Evolutionary conservation across 2,329 filamentous ascomycete species (phyloP), one percentile per base, ranked within the genome.

Genomic region (Sporothrix mexicana): DNA sequence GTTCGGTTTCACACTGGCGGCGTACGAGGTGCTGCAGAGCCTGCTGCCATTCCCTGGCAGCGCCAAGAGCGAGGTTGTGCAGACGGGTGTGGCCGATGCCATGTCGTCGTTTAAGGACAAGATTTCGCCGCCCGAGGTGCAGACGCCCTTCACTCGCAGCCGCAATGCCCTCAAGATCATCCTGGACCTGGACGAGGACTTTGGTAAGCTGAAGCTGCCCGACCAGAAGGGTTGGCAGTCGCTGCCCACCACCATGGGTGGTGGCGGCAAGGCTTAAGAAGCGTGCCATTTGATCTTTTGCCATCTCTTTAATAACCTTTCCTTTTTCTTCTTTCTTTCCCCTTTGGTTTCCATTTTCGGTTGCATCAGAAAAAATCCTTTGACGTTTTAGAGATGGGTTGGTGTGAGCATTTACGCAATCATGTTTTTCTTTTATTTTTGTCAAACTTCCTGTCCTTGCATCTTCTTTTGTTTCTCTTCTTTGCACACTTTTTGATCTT

Each of bases 1-100:
- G 81, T 99, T 99, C 81, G 96, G 96, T 76, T 98, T 98, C 86
- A 99, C 96, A 0, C 90, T 99, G 30, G 96, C 96, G 3, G 93
- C 93, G 59, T 99, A 98, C 82, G 96, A 99, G 83, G 87, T 99
- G 51, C 85, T 99, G 69, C 94, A 98, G 84, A 92, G 86, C 74
- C 71, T 90, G 59, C 83, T 98, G 61, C 96, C 96, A 6, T 90
- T 93, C 85, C 94, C 94, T 3, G 93, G 93, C 70, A 84, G 84
- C 57, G 83, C 86, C 74, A 81, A 83, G 59, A 82, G 87, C 72
- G 82, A 84, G 15, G 84, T 85, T 75, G 84, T 87, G 6, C 84
- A 88, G 72, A 85, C 84, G 20, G 91, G 91, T 64, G 86, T 90
- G 51, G 82, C 88, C 20, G 91, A 92, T 77, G 90, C 89, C 1